These are phyloP conservation scores for Persicaria tinctoria DNA, from an alignment of 148 eudicot genomes.

Conservation along the genomic window DNA sequence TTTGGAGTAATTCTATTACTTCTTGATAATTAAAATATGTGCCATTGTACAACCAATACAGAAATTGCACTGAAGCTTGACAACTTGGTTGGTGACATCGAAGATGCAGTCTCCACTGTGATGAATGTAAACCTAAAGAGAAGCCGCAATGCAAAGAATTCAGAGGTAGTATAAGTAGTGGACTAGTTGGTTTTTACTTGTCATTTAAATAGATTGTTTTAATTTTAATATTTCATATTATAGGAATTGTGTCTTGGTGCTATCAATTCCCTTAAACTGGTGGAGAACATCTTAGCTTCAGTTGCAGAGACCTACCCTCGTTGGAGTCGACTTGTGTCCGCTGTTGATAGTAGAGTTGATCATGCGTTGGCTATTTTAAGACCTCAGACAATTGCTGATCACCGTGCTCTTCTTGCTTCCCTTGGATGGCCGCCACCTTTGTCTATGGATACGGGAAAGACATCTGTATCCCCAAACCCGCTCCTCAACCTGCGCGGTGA, in stretches of 20 bases:
- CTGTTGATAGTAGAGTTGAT: slow-evolving; percentile 87
- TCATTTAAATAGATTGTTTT: slow-evolving; percentile 7
- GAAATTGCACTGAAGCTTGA: slow-evolving; percentile 83
- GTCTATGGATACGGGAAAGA: slow-evolving; percentile 37
- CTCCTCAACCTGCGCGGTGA: slow-evolving; percentile 69
- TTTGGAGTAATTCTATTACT: not conserved
- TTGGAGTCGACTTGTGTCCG: slow-evolving; percentile 73
- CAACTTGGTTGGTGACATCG: slow-evolving; percentile 82
- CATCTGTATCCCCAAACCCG: slow-evolving; percentile 57
- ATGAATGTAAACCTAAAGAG: slow-evolving; percentile 50
- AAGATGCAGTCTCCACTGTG: slow-evolving; percentile 79
- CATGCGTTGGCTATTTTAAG: slow-evolving; percentile 77
- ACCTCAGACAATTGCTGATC: slow-evolving; percentile 93
- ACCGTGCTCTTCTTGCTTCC: slow-evolving; percentile 71
- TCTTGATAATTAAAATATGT: not conserved
- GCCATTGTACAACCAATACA: slow-evolving; percentile 19
- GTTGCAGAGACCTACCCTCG: slow-evolving; percentile 63
- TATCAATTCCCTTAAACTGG: slow-evolving; percentile 47
- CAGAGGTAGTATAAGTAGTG: slow-evolving; percentile 37
- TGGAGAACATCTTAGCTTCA: slow-evolving; percentile 57
- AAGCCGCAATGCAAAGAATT: slow-evolving; percentile 32
- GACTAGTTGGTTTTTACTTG: not conserved
- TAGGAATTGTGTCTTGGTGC: slow-evolving; percentile 62
- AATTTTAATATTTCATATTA: slow-evolving; percentile 15
- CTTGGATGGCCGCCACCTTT: slow-evolving; percentile 96